Evolutionary conservation across 1,284 basidiomycete genomes (phyloP), one percentile per base, ranked within the genome.

Genomic region (Phaffia rhodozyma): DNA sequence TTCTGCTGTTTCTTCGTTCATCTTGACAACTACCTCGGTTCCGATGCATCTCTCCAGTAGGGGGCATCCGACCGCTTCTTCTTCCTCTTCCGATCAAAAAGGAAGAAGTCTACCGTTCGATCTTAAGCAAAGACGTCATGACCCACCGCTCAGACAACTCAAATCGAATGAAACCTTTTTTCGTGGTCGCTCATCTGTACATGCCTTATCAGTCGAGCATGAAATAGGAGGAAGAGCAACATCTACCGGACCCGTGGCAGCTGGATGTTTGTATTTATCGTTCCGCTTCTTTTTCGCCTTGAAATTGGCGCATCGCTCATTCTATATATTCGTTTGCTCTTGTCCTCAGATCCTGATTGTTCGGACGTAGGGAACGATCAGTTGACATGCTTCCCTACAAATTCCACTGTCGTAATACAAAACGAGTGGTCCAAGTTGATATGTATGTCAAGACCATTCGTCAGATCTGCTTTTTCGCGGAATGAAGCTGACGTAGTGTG

Each of bases 351-450:
- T 47, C 71, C 71, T 2, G 63, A 67, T 27, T 72, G 71, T 66
- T 68, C 66, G 56, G 58, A 67, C 43, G 69, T 68, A 25, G 66
- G 65, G 27, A 71, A 71, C 59, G 66, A 60, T 20, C 58, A 70
- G 27, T 65, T 69, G 29, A 65, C 68, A 1, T 72, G 71, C 65
- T 72, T 63, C 21, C 71, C 71, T 11, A 34, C 65, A 1, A 52
- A 60, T 5, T 68, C 68, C 58, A 69, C 70, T 48, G 68, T 66
- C 5, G 66, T 72, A 48, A 62, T 67, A 5, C 68, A 72, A 53
- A 66, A 67, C 57, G 61, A 61, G 18, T 72, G 67, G 60, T 67
- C 65, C 30, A 70, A 71, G 61, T 67, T 69, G 54, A 69, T 71
- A 55, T 71, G 69, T 69, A 63, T 61, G 59, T 58, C 52, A 1